Evolutionary conservation across 129 eudicot genomes (phyloP), one percentile per base, ranked within the genome.

Genomic region (Helichrysum umbraculigerum): DNA sequence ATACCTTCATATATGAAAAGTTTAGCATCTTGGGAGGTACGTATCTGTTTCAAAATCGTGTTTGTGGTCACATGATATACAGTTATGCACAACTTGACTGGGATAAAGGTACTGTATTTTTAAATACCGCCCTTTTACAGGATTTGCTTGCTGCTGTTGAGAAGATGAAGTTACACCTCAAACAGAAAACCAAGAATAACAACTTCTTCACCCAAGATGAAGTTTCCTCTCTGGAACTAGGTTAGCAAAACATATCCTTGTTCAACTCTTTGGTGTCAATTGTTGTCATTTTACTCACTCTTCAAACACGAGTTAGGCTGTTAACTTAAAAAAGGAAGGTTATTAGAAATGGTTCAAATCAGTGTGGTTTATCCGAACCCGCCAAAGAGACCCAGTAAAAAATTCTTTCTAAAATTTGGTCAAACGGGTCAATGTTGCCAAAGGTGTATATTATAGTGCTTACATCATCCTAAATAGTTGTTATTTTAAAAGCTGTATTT

Each of bases 21-120:
- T 71, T 82, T 93, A 74, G 96, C 83, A 56, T 80, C 97, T 19
- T 93, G 91, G 96, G 89, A 93, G 98, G 98, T 87, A 85, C 29
- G 17, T 20, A 44, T 60, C 7, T 39, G 6, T 52, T 51, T 47
- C 16, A 71, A 30, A 29, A 11, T 56, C 11, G 9, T 7, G 17
- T 3, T 21, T 4, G 3, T 11, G 8, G 67, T 25, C 11, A 10
- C 30, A 6, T 39, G 15, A 56, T 19, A 16, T 33, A 57, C 35
- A 32, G 65, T 70, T 22, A 33, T 61, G 30, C 57, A 50, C 71
- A 37, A 44, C 14, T 35, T 64, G 62, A 69, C 34, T 66, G 50
- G 35, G 60, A 66, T 61, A 62, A 28, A 59, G 22, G 29, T 50
- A 12, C 20, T 59, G 70, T 69, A 32, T 32, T 58, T 42, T 20